Percentiles rank a stretch among this genome's conserved stretches.
phyloP scores from a whole-genome alignment of 2,329 filamentous ascomycete species.

The Incumbomyces delicatus region DNA sequence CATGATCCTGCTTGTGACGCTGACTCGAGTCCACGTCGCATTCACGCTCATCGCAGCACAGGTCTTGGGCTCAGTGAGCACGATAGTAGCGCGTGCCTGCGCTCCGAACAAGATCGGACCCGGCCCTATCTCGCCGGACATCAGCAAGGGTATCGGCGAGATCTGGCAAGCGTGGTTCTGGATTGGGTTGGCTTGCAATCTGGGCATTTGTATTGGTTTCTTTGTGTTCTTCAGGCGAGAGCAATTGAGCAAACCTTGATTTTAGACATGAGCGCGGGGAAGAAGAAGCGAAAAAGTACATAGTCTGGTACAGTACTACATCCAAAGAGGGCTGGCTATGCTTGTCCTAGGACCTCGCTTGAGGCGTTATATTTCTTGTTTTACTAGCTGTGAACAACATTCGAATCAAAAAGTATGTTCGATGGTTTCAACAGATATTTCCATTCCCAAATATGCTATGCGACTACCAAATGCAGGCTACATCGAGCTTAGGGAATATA shows the following conservation, averaged over 20 bases:
- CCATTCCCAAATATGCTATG: too few species aligned
- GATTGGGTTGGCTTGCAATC: conserved; percentile 49
- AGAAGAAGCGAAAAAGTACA: too few species aligned
- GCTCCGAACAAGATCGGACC: conserved; percentile 54
- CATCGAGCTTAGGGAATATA: too few species aligned
- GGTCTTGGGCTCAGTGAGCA: conserved; percentile 51
- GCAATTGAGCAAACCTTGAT: conserved; percentile 33
- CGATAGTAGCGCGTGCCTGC: conserved; percentile 51
- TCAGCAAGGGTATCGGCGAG: conserved; percentile 39
- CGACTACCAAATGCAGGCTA: too few species aligned
- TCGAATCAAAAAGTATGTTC: too few species aligned
- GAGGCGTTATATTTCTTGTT: too few species aligned
- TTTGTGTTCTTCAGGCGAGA: conserved; percentile 41
- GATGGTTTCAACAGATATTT: too few species aligned
- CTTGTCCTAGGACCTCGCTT: too few species aligned
- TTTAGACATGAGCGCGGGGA: too few species aligned
- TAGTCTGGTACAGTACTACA: too few species aligned
- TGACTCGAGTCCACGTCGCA: conserved; percentile 55
- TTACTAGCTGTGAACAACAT: too few species aligned
- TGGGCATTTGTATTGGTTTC: conserved; percentile 49
- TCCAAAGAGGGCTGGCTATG: too few species aligned
- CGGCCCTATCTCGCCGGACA: conserved; percentile 53
- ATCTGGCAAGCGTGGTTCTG: conserved; percentile 50
- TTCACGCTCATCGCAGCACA: conserved; percentile 54
- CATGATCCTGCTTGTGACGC: conserved; percentile 57